phyloP scores from a whole-genome alignment of 306 rosid genomes.

The Abrus precatorius region DNA sequence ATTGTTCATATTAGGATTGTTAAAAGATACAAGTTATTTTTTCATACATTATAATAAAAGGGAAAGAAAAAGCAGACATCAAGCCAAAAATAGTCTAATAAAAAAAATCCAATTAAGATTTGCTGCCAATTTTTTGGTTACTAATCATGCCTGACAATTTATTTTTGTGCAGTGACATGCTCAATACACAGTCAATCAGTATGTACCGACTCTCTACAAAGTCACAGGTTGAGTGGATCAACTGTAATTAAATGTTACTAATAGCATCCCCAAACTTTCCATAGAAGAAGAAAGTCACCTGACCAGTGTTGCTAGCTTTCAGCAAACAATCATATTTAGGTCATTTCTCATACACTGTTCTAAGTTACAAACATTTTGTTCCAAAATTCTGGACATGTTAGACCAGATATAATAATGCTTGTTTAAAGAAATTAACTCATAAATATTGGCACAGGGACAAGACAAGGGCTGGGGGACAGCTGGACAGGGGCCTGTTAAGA shows the following conservation, averaged over 20 bases:
- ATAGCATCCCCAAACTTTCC: constrained; percentile 30
- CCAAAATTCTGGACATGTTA: constrained; percentile 26
- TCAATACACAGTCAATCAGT: constrained; percentile 7
- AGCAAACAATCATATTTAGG: constrained; percentile 20
- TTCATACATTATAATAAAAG: not conserved
- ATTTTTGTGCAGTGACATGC: constrained; percentile 9
- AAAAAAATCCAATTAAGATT: constrained; percentile 5
- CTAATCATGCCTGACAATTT: constrained; percentile 34
- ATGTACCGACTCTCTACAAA: constrained; percentile 5
- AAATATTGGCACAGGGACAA: constrained; percentile 1
- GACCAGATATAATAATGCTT: constrained; percentile 15
- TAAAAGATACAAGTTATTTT: not conserved
- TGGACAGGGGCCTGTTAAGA: not conserved
- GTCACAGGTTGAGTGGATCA: constrained; percentile 16
- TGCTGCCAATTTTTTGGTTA: constrained; percentile 3
- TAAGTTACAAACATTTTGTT: constrained; percentile 13
- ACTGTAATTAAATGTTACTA: constrained; percentile 11
- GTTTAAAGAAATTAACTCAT: constrained; percentile 38
- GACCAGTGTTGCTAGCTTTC: constrained; percentile 28
- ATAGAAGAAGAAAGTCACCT: constrained; percentile 5
- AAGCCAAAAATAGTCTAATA: constrained; percentile 7
- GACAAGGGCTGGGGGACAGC: not conserved
- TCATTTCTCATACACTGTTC: not conserved
- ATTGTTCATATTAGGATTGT: not conserved
- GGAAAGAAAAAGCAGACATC: not conserved